Evolutionary conservation across 2,329 filamentous ascomycete genomes (phyloP).

Genomic region (Beauveria pseudobassiana): DNA sequence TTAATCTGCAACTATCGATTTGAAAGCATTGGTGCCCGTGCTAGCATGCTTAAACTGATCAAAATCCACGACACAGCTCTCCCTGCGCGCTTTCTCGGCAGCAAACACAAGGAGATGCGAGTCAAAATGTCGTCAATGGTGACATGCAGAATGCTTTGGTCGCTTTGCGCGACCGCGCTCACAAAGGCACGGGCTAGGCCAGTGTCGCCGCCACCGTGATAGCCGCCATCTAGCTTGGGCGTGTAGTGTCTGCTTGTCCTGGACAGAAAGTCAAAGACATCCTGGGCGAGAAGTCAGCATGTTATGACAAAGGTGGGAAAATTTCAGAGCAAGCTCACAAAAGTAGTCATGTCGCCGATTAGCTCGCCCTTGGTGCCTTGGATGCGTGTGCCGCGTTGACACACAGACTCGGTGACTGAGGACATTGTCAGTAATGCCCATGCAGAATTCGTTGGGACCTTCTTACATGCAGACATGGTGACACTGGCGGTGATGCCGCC

Average conservation of each 20-base stretch:
- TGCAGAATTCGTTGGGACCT: too few species aligned
- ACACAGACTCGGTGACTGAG: slow-evolving; percentile 14
- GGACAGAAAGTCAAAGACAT: slow-evolving; percentile 14
- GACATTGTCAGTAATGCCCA: neutral
- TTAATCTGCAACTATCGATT: too few species aligned
- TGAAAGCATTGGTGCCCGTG: neutral
- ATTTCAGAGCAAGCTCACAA: slow-evolving; percentile 2
- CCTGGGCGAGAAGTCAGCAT: neutral
- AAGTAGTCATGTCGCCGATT: slow-evolving; percentile 15
- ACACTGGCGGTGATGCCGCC: slow-evolving; percentile 13
- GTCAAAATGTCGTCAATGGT: slow-evolving; percentile 13
- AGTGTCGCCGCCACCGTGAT: slow-evolving; percentile 14
- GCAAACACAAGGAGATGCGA: slow-evolving; percentile 15
- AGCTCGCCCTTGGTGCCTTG: slow-evolving; percentile 15
- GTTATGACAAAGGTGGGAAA: too few species aligned
- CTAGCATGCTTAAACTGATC: slow-evolving; percentile 9
- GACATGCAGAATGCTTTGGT: slow-evolving; percentile 11
- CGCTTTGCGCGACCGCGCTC: slow-evolving; percentile 6
- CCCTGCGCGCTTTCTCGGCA: slow-evolving; percentile 13
- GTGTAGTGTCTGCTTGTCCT: slow-evolving; percentile 10
- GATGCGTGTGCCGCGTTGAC: slow-evolving; percentile 14
- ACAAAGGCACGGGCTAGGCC: slow-evolving; percentile 14
- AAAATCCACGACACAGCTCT: slow-evolving; percentile 15
- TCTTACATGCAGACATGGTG: slow-evolving; percentile 16
- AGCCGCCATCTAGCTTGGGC: slow-evolving; percentile 13